Percentiles rank a stretch among this genome's conserved stretches.
These are phyloP conservation scores for Diaporthe citriasiana DNA, from an alignment of 2,329 filamentous ascomycete genomes.

Conservation along the genomic window DNA sequence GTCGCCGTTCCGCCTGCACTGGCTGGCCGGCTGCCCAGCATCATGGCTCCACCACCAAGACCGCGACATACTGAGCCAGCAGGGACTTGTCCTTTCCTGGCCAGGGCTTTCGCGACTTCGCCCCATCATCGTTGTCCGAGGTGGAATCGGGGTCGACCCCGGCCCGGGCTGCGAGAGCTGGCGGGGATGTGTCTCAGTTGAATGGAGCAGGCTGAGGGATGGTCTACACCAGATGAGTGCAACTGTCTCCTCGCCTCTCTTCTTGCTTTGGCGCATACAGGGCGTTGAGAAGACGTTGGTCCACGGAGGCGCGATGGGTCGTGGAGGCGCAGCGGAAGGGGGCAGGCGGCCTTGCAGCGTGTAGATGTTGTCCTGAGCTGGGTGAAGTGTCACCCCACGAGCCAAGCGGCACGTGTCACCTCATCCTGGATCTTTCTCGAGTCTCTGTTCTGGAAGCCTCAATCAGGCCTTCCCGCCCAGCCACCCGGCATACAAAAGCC, in stretches of 20 bases:
- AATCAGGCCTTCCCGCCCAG: too few relatives aligned
- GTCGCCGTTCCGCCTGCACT: background rate
- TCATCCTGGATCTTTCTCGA: background rate
- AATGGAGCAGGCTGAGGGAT: background rate
- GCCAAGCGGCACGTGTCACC: background rate
- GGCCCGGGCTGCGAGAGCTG: background rate
- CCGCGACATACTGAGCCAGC: background rate
- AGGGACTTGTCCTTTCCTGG: background rate
- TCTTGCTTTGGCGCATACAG: background rate
- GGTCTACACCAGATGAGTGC: background rate
- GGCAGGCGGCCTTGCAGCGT: background rate
- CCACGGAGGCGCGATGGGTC: too few relatives aligned
- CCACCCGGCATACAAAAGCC: background rate
- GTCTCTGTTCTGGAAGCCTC: background rate
- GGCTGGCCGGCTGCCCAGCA: background rate
- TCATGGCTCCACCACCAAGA: background rate
- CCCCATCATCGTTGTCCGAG: constrained; percentile 8
- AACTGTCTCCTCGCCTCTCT: background rate
- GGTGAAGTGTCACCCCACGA: background rate
- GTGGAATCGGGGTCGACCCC: background rate
- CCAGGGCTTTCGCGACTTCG: constrained; percentile 5
- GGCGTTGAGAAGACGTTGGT: background rate
- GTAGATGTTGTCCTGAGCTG: background rate
- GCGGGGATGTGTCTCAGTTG: background rate
- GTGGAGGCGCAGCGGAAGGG: background rate